Percentiles rank a stretch among this genome's conserved stretches.
phyloP scores from a whole-genome alignment of 73 alveolate species.

The Halteria grandinella region DNA sequence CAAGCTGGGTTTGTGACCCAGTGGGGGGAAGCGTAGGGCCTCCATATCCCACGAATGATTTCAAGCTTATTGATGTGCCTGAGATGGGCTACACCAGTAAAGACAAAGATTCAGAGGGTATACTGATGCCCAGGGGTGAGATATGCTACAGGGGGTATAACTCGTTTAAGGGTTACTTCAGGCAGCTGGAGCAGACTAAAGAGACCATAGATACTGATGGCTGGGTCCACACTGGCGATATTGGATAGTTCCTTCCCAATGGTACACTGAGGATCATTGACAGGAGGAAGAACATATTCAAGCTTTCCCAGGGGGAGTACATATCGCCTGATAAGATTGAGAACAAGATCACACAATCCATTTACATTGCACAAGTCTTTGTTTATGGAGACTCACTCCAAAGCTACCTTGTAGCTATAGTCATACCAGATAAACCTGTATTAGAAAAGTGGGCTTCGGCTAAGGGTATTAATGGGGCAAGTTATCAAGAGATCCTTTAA shows the following conservation, averaged over 20 bases:
- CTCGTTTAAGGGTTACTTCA: constrained; percentile 87
- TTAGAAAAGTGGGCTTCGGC: constrained; percentile 59
- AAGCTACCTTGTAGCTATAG: constrained; percentile 82
- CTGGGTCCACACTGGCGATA: constrained; percentile 98
- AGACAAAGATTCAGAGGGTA: constrained; percentile 76
- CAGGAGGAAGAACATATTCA: constrained; percentile 91
- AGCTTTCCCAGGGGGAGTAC: constrained; percentile 93
- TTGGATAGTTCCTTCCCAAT: constrained; percentile 72
- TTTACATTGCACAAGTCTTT: constrained; percentile 87
- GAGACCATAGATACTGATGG: constrained; percentile 90
- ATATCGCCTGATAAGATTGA: constrained; percentile 97
- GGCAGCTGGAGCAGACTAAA: constrained; percentile 85
- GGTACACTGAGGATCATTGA: constrained; percentile 88
- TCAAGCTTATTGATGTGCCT: constrained; percentile 84
- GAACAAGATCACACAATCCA: constrained; percentile 73
- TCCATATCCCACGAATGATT: constrained; percentile 71
- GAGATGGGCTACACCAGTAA: constrained; percentile 82
- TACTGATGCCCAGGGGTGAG: constrained; percentile 93
- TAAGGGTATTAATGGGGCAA: neutral
- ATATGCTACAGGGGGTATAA: constrained; percentile 93
- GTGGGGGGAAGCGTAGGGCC: constrained; percentile 89
- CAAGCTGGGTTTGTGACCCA: constrained; percentile 70
- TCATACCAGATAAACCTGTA: constrained; percentile 84
- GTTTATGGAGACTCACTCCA: constrained; percentile 94
- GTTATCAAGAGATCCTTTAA: neutral